A percentile compares a stretch with the other conserved stretches of the same genome.
Conservation (phyloP, 164 flowering plant genomes). For the Saururus chinensis region DNA sequence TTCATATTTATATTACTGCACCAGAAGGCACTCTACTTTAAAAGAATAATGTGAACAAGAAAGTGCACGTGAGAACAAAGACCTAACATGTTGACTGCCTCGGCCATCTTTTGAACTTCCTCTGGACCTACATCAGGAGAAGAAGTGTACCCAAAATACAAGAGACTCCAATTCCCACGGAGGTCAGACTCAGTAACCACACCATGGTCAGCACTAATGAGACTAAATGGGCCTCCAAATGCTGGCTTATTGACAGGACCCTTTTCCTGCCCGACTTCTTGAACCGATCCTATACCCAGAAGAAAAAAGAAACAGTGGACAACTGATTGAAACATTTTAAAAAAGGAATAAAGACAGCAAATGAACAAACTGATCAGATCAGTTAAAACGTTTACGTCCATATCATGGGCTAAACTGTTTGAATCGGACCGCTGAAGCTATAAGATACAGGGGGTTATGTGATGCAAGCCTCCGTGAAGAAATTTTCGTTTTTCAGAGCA, state of each 20-base stretch:
- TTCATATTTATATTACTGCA: background rate
- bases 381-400: no score
- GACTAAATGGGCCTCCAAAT: slow-evolving; percentile 77
- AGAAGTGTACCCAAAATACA: slow-evolving; percentile 92
- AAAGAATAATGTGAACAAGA: background rate
- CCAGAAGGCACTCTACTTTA: background rate
- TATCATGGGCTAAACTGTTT: background rate
- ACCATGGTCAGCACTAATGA: slow-evolving; percentile 39
- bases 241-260: slow-evolving; percentile 34
- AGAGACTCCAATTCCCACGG: slow-evolving; percentile 68
- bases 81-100: slow-evolving; percentile 64
- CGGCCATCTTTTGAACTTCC: slow-evolving; percentile 63
- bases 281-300: background rate
- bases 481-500: no score
- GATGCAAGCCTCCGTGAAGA: no score
- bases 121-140: slow-evolving; percentile 86
- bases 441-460: no score
- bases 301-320: background rate
- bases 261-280: slow-evolving; percentile 15
- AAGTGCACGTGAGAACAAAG: background rate
- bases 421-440: no score
- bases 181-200: slow-evolving; percentile 50
- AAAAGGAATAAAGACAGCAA: background rate
- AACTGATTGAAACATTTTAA: no score
- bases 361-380: background rate